Percentiles rank a stretch among this genome's conserved stretches.
These are phyloP conservation scores for Misopates orontium DNA, from an alignment of 257 asterid genomes.

Conservation along the genomic window DNA sequence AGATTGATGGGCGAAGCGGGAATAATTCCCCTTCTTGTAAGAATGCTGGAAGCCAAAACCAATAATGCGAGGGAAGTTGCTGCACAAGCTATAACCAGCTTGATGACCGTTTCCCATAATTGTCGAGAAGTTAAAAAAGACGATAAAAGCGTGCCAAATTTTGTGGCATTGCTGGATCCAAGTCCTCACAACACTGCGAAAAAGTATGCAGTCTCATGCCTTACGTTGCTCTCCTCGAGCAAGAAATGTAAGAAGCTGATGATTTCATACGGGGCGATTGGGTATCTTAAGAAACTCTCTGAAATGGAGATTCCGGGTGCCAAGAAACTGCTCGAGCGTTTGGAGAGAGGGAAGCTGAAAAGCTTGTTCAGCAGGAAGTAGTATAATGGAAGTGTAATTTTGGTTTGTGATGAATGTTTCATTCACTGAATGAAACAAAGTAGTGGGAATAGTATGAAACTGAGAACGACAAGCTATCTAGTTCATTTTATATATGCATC, in stretches of 20 bases:
- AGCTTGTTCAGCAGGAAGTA: constrained; percentile 72
- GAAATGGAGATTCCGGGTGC: constrained; percentile 77
- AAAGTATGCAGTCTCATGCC: constrained; percentile 74
- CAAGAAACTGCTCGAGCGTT: constrained; percentile 67
- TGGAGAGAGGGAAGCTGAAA: constrained; percentile 68
- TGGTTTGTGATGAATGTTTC: constrained; percentile 41
- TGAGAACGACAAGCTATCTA: constrained; percentile 7
- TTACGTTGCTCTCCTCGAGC: constrained; percentile 67
- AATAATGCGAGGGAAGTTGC: constrained; percentile 65
- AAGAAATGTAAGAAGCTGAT: constrained; percentile 77
- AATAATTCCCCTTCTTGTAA: constrained; percentile 62
- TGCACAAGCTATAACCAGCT: constrained; percentile 66
- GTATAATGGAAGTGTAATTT: constrained; percentile 34
- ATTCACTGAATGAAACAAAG: constrained; percentile 56
- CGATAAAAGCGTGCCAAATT: constrained; percentile 69
- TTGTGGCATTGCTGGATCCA: constrained; percentile 84
- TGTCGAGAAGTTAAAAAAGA: constrained; percentile 63
- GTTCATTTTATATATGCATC: constrained; percentile 25
- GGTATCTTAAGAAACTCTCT: constrained; percentile 70
- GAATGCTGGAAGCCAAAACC: constrained; percentile 72
- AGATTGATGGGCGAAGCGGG: constrained; percentile 64
- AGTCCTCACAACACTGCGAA: constrained; percentile 75
- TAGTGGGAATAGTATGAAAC: constrained; percentile 18
- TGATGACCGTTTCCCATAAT: constrained; percentile 56
- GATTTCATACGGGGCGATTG: constrained; percentile 88